A percentile compares a stretch with the other conserved stretches of the same genome.
Evolutionary conservation across 1,284 basidiomycete genomes (phyloP).

Genomic region (Hypsizygus ulmarius): DNA sequence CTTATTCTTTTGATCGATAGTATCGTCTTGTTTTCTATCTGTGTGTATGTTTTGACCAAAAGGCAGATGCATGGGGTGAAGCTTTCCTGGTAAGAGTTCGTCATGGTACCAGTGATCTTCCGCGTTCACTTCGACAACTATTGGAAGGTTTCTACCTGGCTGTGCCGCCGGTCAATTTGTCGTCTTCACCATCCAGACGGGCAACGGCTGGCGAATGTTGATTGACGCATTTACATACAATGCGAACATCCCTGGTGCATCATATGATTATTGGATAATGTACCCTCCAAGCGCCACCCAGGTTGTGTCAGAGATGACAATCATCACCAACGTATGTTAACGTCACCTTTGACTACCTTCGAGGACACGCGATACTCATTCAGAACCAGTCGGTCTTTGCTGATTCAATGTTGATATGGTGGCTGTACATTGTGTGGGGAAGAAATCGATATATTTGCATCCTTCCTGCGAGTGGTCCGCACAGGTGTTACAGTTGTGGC

Average conservation of each 20-base stretch:
- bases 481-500: neutral
- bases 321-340: slow-evolving; percentile 10
- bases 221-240: slow-evolving; percentile 17
- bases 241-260: slow-evolving; percentile 5
- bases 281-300: slow-evolving; percentile 6
- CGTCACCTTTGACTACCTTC: neutral
- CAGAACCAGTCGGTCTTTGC: slow-evolving; percentile 18
- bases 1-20: too few species aligned
- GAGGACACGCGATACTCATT: neutral
- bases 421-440: slow-evolving; percentile 24
- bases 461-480: slow-evolving; percentile 13
- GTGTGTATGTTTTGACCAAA: too few species aligned
- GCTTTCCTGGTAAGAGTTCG: too few species aligned
- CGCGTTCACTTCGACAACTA: neutral
- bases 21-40: too few species aligned
- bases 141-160: slow-evolving; percentile 7
- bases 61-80: too few species aligned
- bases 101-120: neutral
- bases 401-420: slow-evolving; percentile 22
- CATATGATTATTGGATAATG: slow-evolving; percentile 8
- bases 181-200: slow-evolving; percentile 14
- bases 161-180: slow-evolving; percentile 15
- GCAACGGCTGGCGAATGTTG: slow-evolving; percentile 13
- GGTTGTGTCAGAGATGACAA: slow-evolving; percentile 7
- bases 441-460: slow-evolving; percentile 16